Evolutionary conservation across 805 yeast genomes (phyloP).

Genomic region (Candida succiphila): DNA sequence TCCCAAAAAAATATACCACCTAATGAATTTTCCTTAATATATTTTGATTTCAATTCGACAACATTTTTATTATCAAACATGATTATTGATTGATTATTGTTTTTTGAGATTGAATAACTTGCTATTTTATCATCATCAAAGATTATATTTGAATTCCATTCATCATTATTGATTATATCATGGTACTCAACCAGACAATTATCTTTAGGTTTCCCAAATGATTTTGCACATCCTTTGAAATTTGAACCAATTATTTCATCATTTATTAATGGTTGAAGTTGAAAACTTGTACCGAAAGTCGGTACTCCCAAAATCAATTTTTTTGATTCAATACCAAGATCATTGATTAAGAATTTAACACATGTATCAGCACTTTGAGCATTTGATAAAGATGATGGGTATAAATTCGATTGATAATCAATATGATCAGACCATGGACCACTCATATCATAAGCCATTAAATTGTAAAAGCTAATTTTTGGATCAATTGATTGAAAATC

Average conservation of each 20-base stretch:
- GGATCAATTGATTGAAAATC: constrained; percentile 45
- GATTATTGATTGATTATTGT: constrained; percentile 28
- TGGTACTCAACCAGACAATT: constrained; percentile 14
- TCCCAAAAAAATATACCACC: constrained; percentile 98
- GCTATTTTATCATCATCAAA: constrained; percentile 27
- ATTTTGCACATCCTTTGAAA: constrained; percentile 13
- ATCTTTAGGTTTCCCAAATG: constrained; percentile 4
- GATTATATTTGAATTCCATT: constrained; percentile 1
- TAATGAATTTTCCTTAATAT: constrained; percentile 33
- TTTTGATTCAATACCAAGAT: constrained; percentile 15
- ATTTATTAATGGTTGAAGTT: background rate
- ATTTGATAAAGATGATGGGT: constrained; percentile 8
- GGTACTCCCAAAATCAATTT: constrained; percentile 84
- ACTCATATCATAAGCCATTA: constrained; percentile 86
- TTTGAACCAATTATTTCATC: constrained; percentile 1
- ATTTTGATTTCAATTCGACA: constrained; percentile 48
- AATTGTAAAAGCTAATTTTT: constrained; percentile 61
- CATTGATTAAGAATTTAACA: constrained; percentile 23
- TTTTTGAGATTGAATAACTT: constrained; percentile 36
- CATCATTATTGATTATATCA: background rate
- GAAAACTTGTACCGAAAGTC: constrained; percentile 50
- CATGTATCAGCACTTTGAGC: constrained; percentile 38
- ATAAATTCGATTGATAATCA: constrained; percentile 66
- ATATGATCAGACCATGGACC: constrained; percentile 65
- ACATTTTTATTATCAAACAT: constrained; percentile 59